Percentiles rank a stretch among this genome's conserved stretches.
phyloP scores from a whole-genome alignment of 2,329 filamentous ascomycete species.

The Colletotrichum godetiae region DNA sequence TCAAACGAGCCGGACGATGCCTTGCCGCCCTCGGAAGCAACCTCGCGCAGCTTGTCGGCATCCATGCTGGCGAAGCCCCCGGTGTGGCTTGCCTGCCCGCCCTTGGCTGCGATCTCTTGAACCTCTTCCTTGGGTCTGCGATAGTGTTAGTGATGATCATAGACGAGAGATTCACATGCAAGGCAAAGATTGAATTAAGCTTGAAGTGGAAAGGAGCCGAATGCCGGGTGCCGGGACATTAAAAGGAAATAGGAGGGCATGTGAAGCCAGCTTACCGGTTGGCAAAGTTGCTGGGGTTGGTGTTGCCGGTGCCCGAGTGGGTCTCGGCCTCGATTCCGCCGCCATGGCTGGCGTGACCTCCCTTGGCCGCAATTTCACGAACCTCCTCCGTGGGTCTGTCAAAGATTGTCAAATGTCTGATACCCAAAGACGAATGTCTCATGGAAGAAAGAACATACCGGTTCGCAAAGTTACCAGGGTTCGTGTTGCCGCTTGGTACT shows the following conservation, averaged over 20 bases:
- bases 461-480: neutral
- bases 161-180: neutral
- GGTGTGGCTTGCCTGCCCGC: constrained; percentile 50
- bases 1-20: constrained; percentile 66
- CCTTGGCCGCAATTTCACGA: constrained; percentile 40
- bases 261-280: constrained; percentile 33
- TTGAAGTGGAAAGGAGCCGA: neutral
- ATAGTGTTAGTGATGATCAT: neutral
- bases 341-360: constrained; percentile 49
- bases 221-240: neutral
- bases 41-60: constrained; percentile 59
- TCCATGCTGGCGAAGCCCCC: constrained; percentile 55
- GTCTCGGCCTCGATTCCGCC: neutral
- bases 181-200: neutral
- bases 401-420: neutral
- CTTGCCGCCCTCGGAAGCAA: constrained; percentile 66
- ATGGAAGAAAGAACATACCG: neutral
- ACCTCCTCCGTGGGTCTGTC: neutral
- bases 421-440: neutral
- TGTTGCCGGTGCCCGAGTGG: constrained; percentile 1
- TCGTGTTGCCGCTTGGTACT: neutral
- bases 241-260: neutral
- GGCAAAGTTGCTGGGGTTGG: constrained; percentile 38
- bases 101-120: constrained; percentile 53
- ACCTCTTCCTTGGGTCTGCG: constrained; percentile 56